Base-by-base conservation (phyloP, 23 red algal species). In the Gracilariopsis chorda region DNA sequence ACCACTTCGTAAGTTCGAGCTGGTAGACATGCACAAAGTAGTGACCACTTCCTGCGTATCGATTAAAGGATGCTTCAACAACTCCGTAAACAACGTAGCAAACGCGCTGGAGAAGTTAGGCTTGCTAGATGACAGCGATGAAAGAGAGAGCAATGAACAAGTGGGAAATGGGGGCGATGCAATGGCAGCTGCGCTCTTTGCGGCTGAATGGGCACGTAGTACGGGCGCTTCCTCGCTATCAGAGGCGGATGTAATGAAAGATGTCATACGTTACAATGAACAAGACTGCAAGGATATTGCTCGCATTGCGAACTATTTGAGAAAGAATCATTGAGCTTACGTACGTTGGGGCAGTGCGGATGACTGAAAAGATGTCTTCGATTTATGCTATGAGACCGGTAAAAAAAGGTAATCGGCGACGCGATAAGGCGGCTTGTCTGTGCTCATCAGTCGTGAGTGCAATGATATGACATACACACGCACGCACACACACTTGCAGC, bases 211-310 rank as follows among this genome's bases (percentile, higher is more conserved):
- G 5, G 49, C 65, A 29, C 27, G 41, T n/a, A 56, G 55, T 10
- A 39, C 74, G 10, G 19, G 43, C 19, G 57, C 67, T 17, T 9
- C 6, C 27, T 88, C 64, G 48, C 46, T 88, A n/a, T 57, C 47
- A 30, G 21, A 77, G 63, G 84, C 20, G 29, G 46, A 40, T 32
- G 30, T 4, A 48, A 51, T 88, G 64, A 43, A 59, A 48, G 39
- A 88, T 47, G 43, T 88, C 6, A 49, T 40, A 57, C 46, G 47
- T 7, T 88, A 88, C 84, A 88, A 88, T 77, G 84, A 88, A 51
- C 47, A 51, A 7, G 84, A 88, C 67, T 88, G 84, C 41, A 12
- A 48, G 32, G 84, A 88, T 56, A 71, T 88, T n/a, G 84, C 84
- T 10, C 84, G 84, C 49, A 76, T 88, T n/a, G 56, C 76, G 32